These are phyloP conservation scores for Xylaria grammica DNA, from an alignment of 495 filamentous ascomycete genomes.

Conservation along the genomic window DNA sequence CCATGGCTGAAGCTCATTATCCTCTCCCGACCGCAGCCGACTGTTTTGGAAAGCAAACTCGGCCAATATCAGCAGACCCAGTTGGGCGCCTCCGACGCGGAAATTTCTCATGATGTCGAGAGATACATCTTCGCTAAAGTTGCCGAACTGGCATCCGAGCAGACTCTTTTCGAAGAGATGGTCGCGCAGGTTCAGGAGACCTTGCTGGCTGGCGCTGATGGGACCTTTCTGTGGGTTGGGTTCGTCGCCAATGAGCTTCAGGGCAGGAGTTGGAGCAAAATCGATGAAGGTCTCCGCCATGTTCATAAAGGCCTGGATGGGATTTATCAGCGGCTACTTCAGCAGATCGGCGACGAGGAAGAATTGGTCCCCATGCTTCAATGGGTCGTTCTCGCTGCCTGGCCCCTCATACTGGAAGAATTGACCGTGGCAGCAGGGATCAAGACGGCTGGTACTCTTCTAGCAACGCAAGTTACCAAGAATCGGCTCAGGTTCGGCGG, in stretches of 20 bases:
- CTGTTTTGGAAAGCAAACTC: slow-evolving; percentile 38
- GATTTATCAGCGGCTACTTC: slow-evolving; percentile 43
- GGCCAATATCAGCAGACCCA: slow-evolving; percentile 30
- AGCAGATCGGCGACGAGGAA: slow-evolving; percentile 35
- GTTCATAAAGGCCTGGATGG: slow-evolving; percentile 39
- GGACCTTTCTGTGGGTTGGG: slow-evolving; percentile 55
- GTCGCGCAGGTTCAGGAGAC: slow-evolving; percentile 32
- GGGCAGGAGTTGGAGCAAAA: slow-evolving; percentile 31
- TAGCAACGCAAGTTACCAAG: slow-evolving; percentile 24
- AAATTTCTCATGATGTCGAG: slow-evolving; percentile 40
- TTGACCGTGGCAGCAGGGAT: slow-evolving; percentile 27
- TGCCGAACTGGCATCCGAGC: slow-evolving; percentile 39
- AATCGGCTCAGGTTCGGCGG: slow-evolving; percentile 32
- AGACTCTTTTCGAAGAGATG: slow-evolving; percentile 28
- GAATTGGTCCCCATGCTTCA: slow-evolving; percentile 35
- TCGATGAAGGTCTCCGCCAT: slow-evolving; percentile 28
- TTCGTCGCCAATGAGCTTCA: slow-evolving; percentile 48
- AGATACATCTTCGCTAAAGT: slow-evolving; percentile 45
- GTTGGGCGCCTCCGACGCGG: slow-evolving; percentile 31
- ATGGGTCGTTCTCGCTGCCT: slow-evolving; percentile 38
- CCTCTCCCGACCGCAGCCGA: slow-evolving; percentile 43
- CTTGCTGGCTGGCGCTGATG: slow-evolving; percentile 43
- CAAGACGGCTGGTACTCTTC: not conserved
- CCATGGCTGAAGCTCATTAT: slow-evolving; percentile 41
- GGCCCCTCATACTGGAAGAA: slow-evolving; percentile 40